Evolutionary conservation across 2,329 filamentous ascomycete genomes (phyloP).

Genomic region (Nemania serpens): DNA sequence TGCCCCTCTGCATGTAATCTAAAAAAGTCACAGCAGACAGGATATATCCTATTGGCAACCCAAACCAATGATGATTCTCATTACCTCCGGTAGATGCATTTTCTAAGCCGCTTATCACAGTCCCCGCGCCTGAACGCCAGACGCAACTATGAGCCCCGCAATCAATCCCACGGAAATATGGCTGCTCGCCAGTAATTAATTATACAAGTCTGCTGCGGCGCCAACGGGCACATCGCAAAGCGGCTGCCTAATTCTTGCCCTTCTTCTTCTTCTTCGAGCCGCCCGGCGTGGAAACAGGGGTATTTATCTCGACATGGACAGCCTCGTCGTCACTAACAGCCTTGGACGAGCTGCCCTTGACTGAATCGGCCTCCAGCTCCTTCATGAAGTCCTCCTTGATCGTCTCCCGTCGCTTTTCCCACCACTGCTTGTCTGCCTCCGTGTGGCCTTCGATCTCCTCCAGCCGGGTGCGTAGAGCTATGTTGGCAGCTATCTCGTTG

Average conservation of each 20-base stretch:
- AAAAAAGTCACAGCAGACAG: too few relatives aligned
- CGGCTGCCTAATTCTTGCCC: slow-evolving; percentile 59
- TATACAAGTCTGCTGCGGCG: slow-evolving; percentile 19
- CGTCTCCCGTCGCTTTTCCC: slow-evolving; percentile 78
- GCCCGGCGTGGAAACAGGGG: slow-evolving; percentile 41
- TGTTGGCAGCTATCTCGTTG: slow-evolving; percentile 92
- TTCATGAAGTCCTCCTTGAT: slow-evolving; percentile 82
- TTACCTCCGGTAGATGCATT: slow-evolving; percentile 10
- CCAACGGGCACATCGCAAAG: neutral
- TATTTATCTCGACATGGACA: slow-evolving; percentile 72
- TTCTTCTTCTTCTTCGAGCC: slow-evolving; percentile 62
- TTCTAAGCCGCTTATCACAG: slow-evolving; percentile 19
- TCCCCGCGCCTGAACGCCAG: slow-evolving; percentile 35
- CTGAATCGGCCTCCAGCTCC: slow-evolving; percentile 70
- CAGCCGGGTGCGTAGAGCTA: slow-evolving; percentile 73
- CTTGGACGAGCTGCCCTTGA: slow-evolving; percentile 43
- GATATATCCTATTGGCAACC: slow-evolving; percentile 4
- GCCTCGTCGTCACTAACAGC: slow-evolving; percentile 70
- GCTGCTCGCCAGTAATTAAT: slow-evolving; percentile 22
- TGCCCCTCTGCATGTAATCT: too few relatives aligned
- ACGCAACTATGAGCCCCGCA: slow-evolving; percentile 30
- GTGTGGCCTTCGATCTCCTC: slow-evolving; percentile 75
- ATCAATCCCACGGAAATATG: slow-evolving; percentile 17
- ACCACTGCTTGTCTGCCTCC: slow-evolving; percentile 83
- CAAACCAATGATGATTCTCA: neutral